Percentiles rank a stretch among this genome's conserved stretches.
These are phyloP conservation scores for Diplodia intermedia DNA, from an alignment of 2,329 filamentous ascomycete genomes.

Conservation along the genomic window DNA sequence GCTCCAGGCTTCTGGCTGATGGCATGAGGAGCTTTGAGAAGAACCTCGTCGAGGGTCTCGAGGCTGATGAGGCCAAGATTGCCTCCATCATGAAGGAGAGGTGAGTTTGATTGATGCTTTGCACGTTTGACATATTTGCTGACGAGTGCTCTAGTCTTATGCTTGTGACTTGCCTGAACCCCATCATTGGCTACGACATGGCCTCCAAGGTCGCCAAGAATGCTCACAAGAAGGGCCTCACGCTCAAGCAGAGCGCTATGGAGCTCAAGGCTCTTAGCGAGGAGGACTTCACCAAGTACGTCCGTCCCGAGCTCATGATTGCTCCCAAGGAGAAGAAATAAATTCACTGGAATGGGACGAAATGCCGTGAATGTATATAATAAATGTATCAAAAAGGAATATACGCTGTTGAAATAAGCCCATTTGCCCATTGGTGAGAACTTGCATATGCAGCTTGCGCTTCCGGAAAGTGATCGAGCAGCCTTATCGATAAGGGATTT, in stretches of 20 bases:
- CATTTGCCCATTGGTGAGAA: neutral
- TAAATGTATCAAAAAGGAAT: constrained; percentile 24
- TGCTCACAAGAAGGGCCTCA: constrained; percentile 96
- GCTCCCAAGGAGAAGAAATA: constrained; percentile 75
- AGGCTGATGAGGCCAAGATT: constrained; percentile 95
- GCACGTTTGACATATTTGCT: constrained; percentile 31
- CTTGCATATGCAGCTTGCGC: neutral
- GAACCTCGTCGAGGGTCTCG: constrained; percentile 85
- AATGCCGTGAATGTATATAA: constrained; percentile 19
- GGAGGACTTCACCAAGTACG: constrained; percentile 88
- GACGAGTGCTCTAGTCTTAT: constrained; percentile 70
- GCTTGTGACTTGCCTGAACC: constrained; percentile 97
- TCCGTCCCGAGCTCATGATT: constrained; percentile 95
- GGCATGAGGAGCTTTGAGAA: constrained; percentile 95
- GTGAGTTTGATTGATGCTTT: constrained; percentile 58
- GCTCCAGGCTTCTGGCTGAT: constrained; percentile 83
- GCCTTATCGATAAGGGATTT: neutral
- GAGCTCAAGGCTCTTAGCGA: constrained; percentile 88
- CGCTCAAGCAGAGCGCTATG: constrained; percentile 91
- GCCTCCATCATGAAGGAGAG: constrained; percentile 89
- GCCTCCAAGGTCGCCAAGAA: constrained; percentile 97
- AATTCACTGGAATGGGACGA: neutral
- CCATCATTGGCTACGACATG: constrained; percentile 97
- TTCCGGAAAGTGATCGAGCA: neutral
- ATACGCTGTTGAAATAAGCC: neutral